Evolutionary conservation across 2,329 filamentous ascomycete species (phyloP), one percentile per base, ranked within the genome.

Genomic region (Simplicillium aogashimaense): DNA sequence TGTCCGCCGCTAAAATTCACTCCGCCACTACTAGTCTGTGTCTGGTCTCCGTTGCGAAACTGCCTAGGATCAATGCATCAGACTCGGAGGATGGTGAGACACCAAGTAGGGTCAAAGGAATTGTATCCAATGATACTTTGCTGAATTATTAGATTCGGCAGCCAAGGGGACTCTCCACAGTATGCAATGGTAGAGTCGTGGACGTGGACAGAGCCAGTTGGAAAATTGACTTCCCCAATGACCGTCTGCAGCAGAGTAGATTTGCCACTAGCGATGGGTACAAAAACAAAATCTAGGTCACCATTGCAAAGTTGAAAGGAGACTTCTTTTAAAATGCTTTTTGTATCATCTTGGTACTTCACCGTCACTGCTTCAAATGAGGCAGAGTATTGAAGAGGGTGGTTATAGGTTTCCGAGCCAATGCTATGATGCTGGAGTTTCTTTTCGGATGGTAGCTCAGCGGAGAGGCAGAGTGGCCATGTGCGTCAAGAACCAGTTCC

Each of bases 21-120:
- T 16, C 40, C 43, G 15, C 44, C 39, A 28, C 43, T 48, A 32
- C 30, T 12, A 32, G 13, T 15, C 15, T 15, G 12, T 13, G 30
- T 32, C 12, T 32, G 12, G 15, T 32, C 30, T 13, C 30, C 12
- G 12, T 13, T 15, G 12, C 13, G 15, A 12, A 32, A 15, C 5
- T n/a, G 12, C 30, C 6, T 15, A 65, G 74, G 40, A 70, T 74
- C 47, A 55, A 32, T 13, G 15, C 30, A 32, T 5, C 30, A 32
- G 13, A 12, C 30, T 5, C 13, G 13, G 15, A 32, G 12, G 12
- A 32, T 15, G 12, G 12, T 15, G 13, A n/a, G 13, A 12, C 13
- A 32, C 30, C 30, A 32, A 5, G 30, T 32, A 15, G 13, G 7
- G 11, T 13, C 12, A 15, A 32, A 32, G 30, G 12, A 6, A 15